Conservation (phyloP, 768 basidiomycete genomes). For the Leccinum longicurvipes region DNA sequence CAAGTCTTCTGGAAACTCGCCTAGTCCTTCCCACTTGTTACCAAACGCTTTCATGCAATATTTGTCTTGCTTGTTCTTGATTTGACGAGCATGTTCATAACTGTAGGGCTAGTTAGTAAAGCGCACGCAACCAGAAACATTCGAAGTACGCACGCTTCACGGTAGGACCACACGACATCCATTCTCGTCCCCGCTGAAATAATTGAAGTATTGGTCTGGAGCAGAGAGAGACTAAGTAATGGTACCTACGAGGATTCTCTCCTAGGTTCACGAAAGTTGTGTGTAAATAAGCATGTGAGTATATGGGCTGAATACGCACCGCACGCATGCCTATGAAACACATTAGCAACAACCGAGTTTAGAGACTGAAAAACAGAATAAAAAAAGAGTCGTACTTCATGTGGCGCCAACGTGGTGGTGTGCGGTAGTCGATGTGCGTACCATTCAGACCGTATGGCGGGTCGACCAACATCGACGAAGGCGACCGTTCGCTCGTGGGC, state of each 20-base stretch:
- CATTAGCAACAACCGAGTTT: constrained; percentile 3
- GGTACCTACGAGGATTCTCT: constrained; percentile 51
- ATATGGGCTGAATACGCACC: constrained; percentile 31
- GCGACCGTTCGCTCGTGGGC: constrained; percentile 61
- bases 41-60: constrained; percentile 53
- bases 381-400: constrained; percentile 55
- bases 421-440: constrained; percentile 29
- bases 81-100: constrained; percentile 62
- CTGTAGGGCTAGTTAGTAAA: constrained; percentile 13
- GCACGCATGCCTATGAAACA: constrained; percentile 55
- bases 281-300: neutral
- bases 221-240: neutral
- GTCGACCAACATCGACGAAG: constrained; percentile 67
- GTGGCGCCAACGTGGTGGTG: constrained; percentile 58
- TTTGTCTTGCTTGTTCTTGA: constrained; percentile 63
- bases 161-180: constrained; percentile 66
- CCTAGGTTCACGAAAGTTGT: constrained; percentile 31
- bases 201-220: constrained; percentile 10
- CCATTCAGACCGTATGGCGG: constrained; percentile 58
- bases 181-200: constrained; percentile 49
- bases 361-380: too few species aligned
- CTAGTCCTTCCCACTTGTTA: constrained; percentile 43
- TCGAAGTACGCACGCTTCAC: constrained; percentile 41
- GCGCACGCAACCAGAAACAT: neutral
- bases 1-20: constrained; percentile 62